Base-by-base conservation (phyloP, 192 early-diverging fungal genomes). In the Coemansia sp. region DNA sequence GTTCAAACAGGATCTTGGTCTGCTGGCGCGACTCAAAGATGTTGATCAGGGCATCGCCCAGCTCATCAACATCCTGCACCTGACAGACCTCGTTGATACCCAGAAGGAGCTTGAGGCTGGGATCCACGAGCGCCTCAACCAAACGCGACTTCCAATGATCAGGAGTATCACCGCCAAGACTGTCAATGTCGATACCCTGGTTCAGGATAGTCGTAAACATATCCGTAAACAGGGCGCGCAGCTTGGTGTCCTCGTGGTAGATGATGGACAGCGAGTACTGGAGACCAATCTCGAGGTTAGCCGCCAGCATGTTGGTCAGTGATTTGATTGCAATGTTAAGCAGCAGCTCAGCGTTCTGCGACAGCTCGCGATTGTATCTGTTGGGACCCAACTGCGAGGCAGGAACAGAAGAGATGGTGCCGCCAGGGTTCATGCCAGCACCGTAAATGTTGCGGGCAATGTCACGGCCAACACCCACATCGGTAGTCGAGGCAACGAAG, bases 191-290 rank as follows among this genome's bases (percentile, higher is more conserved):
- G n/a, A 84, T 85, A n/a, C 90, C 95, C 64, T 85, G 73, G 47
- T 91, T 86, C 37, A 98, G 67, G 39, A 97, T 85, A 48, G 95
- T 90, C 20, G 92, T 94, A 33, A 98, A 71, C 25, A 98, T 93
- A 41, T 92, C 84, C 65, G 93, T 92, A 56, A 97, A 98, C 19
- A 92, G 82, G 1, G 89, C 86, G 15, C 95, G 81, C 43, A 88
- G 91, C 54, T 86, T 83, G 13, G 84, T 80, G 65, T 97, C 93
- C 64, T 93, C 92, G 62, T 95, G 88, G 53, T 95, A 97, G 11
- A 85, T 88, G 78, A 93, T 87, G 0, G 89, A 81, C 19, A 98
- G 64, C 36, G 91, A 93, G 65, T 85, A 91, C 70, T 90, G 85
- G 49, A 98, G 71, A 20, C 91, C 94, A 38, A 91, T 83, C 60